Percentiles rank a stretch among this genome's conserved stretches.
These are phyloP conservation scores for Neurospora sp. DNA, from an alignment of 495 filamentous ascomycete genomes.

Conservation along the genomic window DNA sequence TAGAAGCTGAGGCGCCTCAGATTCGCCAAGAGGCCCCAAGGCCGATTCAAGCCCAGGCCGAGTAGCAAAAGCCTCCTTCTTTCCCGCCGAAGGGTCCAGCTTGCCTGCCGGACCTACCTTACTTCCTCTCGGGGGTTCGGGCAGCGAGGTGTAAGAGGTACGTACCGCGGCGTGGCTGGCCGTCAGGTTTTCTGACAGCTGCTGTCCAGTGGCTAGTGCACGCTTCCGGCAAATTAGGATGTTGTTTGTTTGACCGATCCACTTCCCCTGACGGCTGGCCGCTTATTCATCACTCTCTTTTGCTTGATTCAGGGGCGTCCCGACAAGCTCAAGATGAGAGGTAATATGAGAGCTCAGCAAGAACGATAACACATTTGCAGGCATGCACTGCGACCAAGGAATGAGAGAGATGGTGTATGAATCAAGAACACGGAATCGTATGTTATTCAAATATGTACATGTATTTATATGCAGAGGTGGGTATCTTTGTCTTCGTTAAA, in stretches of 20 bases:
- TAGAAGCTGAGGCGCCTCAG: too few species aligned
- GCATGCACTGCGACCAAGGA: not conserved
- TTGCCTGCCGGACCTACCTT: not conserved
- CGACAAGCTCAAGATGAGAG: not conserved
- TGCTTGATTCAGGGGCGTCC: not conserved
- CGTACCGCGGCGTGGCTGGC: not conserved
- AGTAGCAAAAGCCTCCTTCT: too few species aligned
- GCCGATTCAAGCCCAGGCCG: too few species aligned
- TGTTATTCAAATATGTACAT: not conserved
- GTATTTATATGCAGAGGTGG: not conserved
- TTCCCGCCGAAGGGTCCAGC: not conserved
- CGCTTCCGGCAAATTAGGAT: not conserved
- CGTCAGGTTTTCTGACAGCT: not conserved
- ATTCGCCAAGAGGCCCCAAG: too few species aligned
- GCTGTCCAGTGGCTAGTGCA: not conserved
- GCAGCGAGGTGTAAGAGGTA: not conserved
- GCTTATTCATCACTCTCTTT: not conserved
- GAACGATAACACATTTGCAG: not conserved
- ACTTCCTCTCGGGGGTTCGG: not conserved
- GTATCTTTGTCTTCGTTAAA: not conserved
- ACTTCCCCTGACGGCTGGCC: not conserved
- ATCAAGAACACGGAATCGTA: not conserved
- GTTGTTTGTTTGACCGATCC: not conserved
- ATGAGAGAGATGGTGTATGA: not conserved
- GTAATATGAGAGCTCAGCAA: not conserved